phyloP scores from a whole-genome alignment of 768 basidiomycete species.

The Russula sp. region DNA sequence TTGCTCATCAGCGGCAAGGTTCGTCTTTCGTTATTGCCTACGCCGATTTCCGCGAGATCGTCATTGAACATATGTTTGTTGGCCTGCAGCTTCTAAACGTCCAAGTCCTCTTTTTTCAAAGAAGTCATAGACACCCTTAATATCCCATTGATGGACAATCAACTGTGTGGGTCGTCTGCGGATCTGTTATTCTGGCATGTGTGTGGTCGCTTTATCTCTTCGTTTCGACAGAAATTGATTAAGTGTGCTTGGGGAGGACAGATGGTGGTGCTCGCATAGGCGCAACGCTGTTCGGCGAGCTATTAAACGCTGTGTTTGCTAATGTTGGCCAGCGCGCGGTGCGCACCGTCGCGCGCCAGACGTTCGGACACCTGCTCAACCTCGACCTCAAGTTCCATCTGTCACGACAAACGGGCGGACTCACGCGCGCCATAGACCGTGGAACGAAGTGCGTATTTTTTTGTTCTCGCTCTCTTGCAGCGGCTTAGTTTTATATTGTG shows the following conservation, averaged over 20 bases:
- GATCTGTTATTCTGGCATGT: slow-evolving; percentile 92
- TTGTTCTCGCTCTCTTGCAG: background rate
- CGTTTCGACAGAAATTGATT: background rate
- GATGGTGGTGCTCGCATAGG: slow-evolving; percentile 90
- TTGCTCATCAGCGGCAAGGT: slow-evolving; percentile 87
- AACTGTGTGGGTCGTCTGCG: slow-evolving; percentile 89
- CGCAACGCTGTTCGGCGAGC: slow-evolving; percentile 85
- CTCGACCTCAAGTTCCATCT: slow-evolving; percentile 93
- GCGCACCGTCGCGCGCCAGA: slow-evolving; percentile 91
- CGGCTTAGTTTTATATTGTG: background rate
- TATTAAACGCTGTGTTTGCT: slow-evolving; percentile 94
- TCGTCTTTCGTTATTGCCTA: slow-evolving; percentile 29
- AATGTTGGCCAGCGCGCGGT: slow-evolving; percentile 93
- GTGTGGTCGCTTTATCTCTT: slow-evolving; percentile 37
- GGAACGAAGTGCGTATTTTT: slow-evolving; percentile 78
- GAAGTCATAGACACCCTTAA: slow-evolving; percentile 86
- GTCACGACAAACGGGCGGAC: slow-evolving; percentile 88
- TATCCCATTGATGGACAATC: slow-evolving; percentile 65
- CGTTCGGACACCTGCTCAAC: slow-evolving; percentile 89
- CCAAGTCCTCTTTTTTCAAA: slow-evolving; percentile 99
- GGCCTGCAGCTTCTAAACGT: slow-evolving; percentile 78
- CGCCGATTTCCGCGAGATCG: background rate
- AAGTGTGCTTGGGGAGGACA: slow-evolving; percentile 36
- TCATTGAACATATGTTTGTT: background rate
- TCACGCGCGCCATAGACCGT: slow-evolving; percentile 94